Evolutionary conservation across 495 filamentous ascomycete genomes (phyloP).

Genomic region (Aspergillus cristatus): DNA sequence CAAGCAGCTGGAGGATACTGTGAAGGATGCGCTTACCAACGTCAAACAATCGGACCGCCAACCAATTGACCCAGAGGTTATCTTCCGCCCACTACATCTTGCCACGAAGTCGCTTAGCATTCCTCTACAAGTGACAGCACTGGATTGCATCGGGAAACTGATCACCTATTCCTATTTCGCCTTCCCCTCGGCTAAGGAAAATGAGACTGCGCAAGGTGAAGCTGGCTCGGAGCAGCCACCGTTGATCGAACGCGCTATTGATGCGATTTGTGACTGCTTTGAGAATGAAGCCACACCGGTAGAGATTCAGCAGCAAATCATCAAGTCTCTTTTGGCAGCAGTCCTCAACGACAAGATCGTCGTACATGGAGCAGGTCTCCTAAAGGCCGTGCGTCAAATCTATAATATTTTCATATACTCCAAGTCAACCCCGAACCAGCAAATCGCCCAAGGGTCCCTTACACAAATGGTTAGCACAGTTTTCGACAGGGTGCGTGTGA

Average conservation of each 20-base stretch:
- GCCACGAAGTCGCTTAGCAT: slow-evolving; percentile 79
- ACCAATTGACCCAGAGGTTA: slow-evolving; percentile 67
- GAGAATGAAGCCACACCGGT: slow-evolving; percentile 86
- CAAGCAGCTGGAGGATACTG: slow-evolving; percentile 70
- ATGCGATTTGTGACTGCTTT: slow-evolving; percentile 99
- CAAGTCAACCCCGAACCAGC: slow-evolving; percentile 83
- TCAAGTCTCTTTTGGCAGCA: slow-evolving; percentile 90
- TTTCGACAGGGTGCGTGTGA: slow-evolving; percentile 85
- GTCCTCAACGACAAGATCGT: slow-evolving; percentile 97
- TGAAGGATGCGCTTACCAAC: slow-evolving; percentile 69
- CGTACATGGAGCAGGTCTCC: slow-evolving; percentile 89
- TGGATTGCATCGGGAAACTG: slow-evolving; percentile 97
- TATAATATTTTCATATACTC: slow-evolving; percentile 98
- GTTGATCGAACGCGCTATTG: slow-evolving; percentile 93
- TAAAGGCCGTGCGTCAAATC: slow-evolving; percentile 97
- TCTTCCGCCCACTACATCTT: slow-evolving; percentile 83
- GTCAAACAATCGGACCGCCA: slow-evolving; percentile 70
- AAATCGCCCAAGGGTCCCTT: slow-evolving; percentile 89
- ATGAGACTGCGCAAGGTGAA: slow-evolving; percentile 29
- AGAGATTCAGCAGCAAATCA: slow-evolving; percentile 93
- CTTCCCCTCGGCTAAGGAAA: slow-evolving; percentile 46
- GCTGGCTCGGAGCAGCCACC: slow-evolving; percentile 42
- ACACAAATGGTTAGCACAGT: slow-evolving; percentile 99
- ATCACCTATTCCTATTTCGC: slow-evolving; percentile 98
- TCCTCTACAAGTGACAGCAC: slow-evolving; percentile 73